phyloP scores from a whole-genome alignment of 352 stramenopile species.

The Globisporangium heterothallicum region DNA sequence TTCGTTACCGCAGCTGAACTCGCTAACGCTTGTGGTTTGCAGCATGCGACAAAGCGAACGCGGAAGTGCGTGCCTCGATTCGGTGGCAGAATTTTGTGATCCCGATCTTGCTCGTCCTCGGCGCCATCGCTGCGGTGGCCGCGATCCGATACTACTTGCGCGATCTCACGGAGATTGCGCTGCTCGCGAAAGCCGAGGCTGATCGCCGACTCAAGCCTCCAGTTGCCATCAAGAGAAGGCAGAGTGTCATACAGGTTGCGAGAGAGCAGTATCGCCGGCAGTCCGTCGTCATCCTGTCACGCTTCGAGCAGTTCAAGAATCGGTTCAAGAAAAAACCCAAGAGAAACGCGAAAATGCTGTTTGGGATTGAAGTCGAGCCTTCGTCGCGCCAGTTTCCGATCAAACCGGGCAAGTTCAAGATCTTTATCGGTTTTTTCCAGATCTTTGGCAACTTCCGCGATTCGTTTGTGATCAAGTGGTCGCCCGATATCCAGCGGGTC shows the following conservation, averaged over 20 bases:
- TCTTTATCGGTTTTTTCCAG: conserved; percentile 78
- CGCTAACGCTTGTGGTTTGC: neutral
- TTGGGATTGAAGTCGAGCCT: conserved; percentile 52
- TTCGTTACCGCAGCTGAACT: neutral
- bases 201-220: conserved; percentile 42
- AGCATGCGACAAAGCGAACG: conserved; percentile 54
- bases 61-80: conserved; percentile 40
- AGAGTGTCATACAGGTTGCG: conserved; percentile 18
- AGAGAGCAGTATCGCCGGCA: conserved; percentile 22
- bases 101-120: conserved; percentile 41
- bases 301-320: conserved; percentile 25
- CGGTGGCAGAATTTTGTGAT: conserved; percentile 76
- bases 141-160: conserved; percentile 46
- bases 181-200: conserved; percentile 56
- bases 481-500: conserved; percentile 38
- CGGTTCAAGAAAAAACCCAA: conserved; percentile 20
- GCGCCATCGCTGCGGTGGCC: conserved; percentile 23
- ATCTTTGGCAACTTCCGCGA: conserved; percentile 77
- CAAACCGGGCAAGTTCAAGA: conserved; percentile 71
- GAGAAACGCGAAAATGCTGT: conserved; percentile 34
- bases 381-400: conserved; percentile 39
- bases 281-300: conserved; percentile 15
- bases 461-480: conserved; percentile 67
- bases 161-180: conserved; percentile 51
- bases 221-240: conserved; percentile 6